Conservation (phyloP, 2,329 filamentous ascomycete genomes). For the Alternaria burnsii region DNA sequence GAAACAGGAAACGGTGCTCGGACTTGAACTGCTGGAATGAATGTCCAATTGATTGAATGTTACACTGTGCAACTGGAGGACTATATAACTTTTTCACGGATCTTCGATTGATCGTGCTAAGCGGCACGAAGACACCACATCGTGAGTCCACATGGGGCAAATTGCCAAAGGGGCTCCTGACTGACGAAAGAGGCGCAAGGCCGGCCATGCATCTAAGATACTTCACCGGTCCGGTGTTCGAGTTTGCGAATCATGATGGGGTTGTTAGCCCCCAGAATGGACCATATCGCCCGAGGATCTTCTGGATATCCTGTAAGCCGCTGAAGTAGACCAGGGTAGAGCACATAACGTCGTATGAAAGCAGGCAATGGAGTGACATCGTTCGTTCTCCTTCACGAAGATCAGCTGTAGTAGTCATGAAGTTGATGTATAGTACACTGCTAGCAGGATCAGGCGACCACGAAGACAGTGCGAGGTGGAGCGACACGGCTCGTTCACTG, state of each 20-base stretch:
- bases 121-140: background rate
- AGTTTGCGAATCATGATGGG: background rate
- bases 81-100: constrained; percentile 3
- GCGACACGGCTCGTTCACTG: background rate
- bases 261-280: background rate
- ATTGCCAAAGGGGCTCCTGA: background rate
- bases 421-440: background rate
- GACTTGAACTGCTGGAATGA: background rate
- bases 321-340: background rate
- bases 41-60: background rate
- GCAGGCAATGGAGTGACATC: constrained; percentile 2
- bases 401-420: background rate
- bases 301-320: background rate
- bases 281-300: background rate
- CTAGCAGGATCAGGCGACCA: constrained; percentile 1
- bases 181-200: constrained; percentile 1
- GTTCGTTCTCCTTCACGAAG: background rate
- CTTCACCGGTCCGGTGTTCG: background rate
- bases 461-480: background rate
- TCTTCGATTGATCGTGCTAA: background rate
- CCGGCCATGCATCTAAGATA: background rate
- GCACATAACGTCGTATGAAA: background rate
- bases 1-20: constrained; percentile 2
- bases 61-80: background rate
- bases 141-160: background rate